Percentiles rank a stretch among this genome's conserved stretches.
Evolutionary conservation across 2,329 filamentous ascomycete genomes (phyloP).

Genomic region (Leptographium procerum): DNA sequence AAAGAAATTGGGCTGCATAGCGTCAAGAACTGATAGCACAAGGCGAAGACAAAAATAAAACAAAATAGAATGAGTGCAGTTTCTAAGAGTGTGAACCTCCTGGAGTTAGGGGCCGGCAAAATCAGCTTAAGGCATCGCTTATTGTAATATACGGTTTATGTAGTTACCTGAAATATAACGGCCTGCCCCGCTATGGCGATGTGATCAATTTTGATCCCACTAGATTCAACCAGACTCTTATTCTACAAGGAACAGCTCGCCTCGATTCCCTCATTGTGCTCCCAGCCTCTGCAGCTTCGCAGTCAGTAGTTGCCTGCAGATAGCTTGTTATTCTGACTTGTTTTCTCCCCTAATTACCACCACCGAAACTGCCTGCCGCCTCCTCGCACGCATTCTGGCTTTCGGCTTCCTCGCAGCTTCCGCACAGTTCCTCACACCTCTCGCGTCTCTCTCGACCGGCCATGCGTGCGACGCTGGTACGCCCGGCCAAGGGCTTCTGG

Average conservation of each 20-base stretch:
- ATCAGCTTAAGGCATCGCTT: too few species aligned
- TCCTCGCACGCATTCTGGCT: neutral
- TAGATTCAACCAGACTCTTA: too few species aligned
- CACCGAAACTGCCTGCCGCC: neutral
- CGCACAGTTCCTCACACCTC: too few species aligned
- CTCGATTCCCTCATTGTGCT: neutral
- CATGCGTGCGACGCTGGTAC: constrained; percentile 35
- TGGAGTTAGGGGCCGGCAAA: neutral
- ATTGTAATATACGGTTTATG: neutral
- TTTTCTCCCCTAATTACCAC: neutral
- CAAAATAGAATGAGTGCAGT: neutral
- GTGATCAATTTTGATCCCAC: neutral
- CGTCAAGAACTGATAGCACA: too few species aligned
- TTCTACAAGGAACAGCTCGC: too few species aligned
- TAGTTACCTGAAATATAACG: neutral
- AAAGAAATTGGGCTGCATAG: too few species aligned
- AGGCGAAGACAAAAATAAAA: neutral
- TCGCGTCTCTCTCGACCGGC: neutral
- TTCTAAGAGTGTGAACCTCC: neutral
- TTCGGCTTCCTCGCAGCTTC: neutral
- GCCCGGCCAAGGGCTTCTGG: constrained; percentile 41
- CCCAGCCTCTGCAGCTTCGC: neutral
- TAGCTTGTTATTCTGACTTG: too few species aligned
- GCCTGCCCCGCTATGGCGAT: neutral
- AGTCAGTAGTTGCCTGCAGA: neutral